Evolutionary conservation across 768 basidiomycete species (phyloP).

Genomic region (Agaricus bisporus): DNA sequence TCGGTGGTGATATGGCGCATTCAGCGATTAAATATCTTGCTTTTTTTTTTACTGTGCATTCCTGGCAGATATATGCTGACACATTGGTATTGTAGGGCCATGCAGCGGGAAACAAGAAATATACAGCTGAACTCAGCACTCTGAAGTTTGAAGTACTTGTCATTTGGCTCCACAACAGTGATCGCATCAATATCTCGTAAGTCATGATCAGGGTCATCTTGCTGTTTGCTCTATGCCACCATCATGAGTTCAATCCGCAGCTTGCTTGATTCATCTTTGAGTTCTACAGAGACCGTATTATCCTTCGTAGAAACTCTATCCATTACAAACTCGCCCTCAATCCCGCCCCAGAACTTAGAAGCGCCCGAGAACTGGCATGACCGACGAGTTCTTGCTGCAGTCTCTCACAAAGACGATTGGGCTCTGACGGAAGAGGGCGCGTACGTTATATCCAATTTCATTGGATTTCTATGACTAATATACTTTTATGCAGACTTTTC

Average conservation of each 20-base stretch:
- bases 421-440: slow-evolving; percentile 47
- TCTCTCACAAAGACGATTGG: slow-evolving; percentile 40
- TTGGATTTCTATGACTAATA: slow-evolving; percentile 5
- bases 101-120: too few relatives aligned
- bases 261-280: slow-evolving; percentile 19
- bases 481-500: slow-evolving; percentile 33
- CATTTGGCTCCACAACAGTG: not conserved
- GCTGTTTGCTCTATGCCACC: not conserved
- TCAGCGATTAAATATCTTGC: too few relatives aligned
- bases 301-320: slow-evolving; percentile 34
- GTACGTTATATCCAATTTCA: slow-evolving; percentile 22
- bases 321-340: slow-evolving; percentile 16
- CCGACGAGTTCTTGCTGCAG: slow-evolving; percentile 39
- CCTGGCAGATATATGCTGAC: too few relatives aligned
- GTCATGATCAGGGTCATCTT: not conserved
- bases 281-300: slow-evolving; percentile 37
- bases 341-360: not conserved
- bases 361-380: slow-evolving; percentile 18
- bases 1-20: too few relatives aligned
- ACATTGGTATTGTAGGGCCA: too few relatives aligned
- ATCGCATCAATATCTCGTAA: not conserved
- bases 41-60: too few relatives aligned
- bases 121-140: too few relatives aligned
- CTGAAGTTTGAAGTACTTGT: too few relatives aligned
- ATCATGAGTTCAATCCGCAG: slow-evolving; percentile 16